Evolutionary conservation across 1,284 basidiomycete species (phyloP), one percentile per base, ranked within the genome.

Genomic region (Neonothopanus nambi): DNA sequence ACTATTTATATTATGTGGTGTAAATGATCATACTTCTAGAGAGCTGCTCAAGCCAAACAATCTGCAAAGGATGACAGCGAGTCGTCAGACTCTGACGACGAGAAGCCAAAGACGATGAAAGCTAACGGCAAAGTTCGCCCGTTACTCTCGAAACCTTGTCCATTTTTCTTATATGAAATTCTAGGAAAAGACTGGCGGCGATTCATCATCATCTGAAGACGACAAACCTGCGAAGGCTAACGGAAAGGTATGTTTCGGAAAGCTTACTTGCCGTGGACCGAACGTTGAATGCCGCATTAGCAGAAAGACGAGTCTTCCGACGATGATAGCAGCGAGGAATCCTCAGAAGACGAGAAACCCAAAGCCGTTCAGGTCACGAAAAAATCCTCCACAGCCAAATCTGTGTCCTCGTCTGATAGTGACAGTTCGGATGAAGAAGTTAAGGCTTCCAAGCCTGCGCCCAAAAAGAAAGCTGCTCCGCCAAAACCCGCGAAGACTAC

Each of bases 301-400:
- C 37, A 35, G 23, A 56, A 57, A 45, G 42, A 45, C 7, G 48
- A 45, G 35, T 63, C 52, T 62, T 60, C 50, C n/a, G 64, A 65
- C 42, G 65, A 42, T 8, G 51, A 44, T 24, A 52, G 43, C 18
- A 52, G 49, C 28, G 49, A 51, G 18, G 36, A 30, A 26, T 56
- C 54, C 24, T 52, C 51, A 12, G 51, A 57, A 40, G 55, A 57
- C 26, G 55, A 57, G 42, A 57, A 57, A 50, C 52, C 55, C 24
- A 79, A 79, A 61, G 70, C 72, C 44, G 65, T 68, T 4, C 72
- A 74, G 60, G 69, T 78, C 28, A 78, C 66, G 37, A 63, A 77
- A 57, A 61, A 59, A 48, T 57, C 64, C 39, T 54, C 61, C 48
- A 57, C 63, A 58, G 59, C 30, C 8, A 65, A 62, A 33, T 46